Evolutionary conservation across 2,329 filamentous ascomycete genomes (phyloP).

Genomic region (Aspergillus ibericus): DNA sequence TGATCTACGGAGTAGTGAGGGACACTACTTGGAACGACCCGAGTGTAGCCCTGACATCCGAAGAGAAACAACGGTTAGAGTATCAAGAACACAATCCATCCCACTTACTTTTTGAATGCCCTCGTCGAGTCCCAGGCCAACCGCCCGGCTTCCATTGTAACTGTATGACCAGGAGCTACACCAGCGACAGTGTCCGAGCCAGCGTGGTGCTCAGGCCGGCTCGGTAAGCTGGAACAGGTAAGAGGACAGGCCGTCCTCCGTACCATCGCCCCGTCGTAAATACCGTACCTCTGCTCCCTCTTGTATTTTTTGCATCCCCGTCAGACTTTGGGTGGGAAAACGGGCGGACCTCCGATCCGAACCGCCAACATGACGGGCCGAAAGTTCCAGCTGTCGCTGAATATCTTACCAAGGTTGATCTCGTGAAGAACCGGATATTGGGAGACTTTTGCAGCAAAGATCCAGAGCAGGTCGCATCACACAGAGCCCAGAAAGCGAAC

Average conservation of each 20-base stretch:
- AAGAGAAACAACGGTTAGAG: neutral
- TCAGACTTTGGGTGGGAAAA: constrained; percentile 2
- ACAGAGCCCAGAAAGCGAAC: neutral
- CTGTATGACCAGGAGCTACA: neutral
- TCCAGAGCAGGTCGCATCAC: neutral
- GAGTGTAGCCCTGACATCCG: neutral
- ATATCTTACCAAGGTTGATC: neutral
- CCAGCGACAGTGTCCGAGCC: neutral
- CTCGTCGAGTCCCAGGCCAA: neutral
- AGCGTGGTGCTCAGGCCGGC: neutral
- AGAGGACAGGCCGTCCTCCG: neutral
- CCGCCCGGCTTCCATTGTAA: neutral
- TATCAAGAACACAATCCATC: neutral
- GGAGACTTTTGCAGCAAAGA: neutral
- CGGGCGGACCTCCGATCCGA: constrained; percentile 14
- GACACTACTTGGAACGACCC: neutral
- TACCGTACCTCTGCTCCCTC: neutral
- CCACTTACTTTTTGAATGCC: neutral
- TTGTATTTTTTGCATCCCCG: constrained; percentile 8
- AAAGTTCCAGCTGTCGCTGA: constrained; percentile 3
- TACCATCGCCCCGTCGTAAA: neutral
- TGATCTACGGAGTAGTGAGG: neutral
- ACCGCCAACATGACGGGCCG: constrained; percentile 15
- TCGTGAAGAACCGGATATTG: neutral
- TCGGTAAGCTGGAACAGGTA: neutral